These are phyloP conservation scores for Hawksworthiomyces lignivorus DNA, from an alignment of 2,329 filamentous ascomycete species.

Conservation along the genomic window DNA sequence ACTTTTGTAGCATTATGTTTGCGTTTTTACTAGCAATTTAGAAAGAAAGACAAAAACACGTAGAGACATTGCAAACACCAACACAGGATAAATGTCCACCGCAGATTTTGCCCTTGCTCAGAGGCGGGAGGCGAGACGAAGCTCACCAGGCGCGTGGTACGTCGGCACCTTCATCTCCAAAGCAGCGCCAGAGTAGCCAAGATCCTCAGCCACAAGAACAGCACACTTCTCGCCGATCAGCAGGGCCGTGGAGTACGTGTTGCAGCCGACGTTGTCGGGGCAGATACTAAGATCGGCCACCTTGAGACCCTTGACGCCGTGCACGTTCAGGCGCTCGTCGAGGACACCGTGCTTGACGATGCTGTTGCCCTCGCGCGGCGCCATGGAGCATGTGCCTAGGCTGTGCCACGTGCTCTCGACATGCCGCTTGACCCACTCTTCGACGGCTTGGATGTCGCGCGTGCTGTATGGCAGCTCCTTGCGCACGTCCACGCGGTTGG, in stretches of 20 bases:
- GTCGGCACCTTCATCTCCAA: constrained; percentile 69
- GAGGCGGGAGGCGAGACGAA: constrained; percentile 31
- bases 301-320: constrained; percentile 70
- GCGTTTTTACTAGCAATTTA: too few relatives aligned
- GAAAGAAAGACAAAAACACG: too few relatives aligned
- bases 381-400: constrained; percentile 67
- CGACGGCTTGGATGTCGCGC: constrained; percentile 56
- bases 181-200: constrained; percentile 64
- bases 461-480: constrained; percentile 59
- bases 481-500: constrained; percentile 52
- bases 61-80: too few relatives aligned
- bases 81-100: too few relatives aligned
- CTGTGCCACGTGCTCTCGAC: constrained; percentile 71
- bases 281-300: constrained; percentile 70
- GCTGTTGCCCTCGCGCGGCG: constrained; percentile 65
- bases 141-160: constrained; percentile 50
- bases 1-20: too few relatives aligned
- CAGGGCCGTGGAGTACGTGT: constrained; percentile 62
- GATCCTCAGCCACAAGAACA: constrained; percentile 61
- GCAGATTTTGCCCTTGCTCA: constrained; percentile 19
- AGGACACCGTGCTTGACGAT: constrained; percentile 75
- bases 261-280: constrained; percentile 69
- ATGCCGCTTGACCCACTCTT: constrained; percentile 64
- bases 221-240: constrained; percentile 71
- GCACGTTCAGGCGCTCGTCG: constrained; percentile 69